Percentiles rank a stretch among this genome's conserved stretches.
phyloP scores from a whole-genome alignment of 306 rosid genomes.

The Acmispon strigosus region DNA sequence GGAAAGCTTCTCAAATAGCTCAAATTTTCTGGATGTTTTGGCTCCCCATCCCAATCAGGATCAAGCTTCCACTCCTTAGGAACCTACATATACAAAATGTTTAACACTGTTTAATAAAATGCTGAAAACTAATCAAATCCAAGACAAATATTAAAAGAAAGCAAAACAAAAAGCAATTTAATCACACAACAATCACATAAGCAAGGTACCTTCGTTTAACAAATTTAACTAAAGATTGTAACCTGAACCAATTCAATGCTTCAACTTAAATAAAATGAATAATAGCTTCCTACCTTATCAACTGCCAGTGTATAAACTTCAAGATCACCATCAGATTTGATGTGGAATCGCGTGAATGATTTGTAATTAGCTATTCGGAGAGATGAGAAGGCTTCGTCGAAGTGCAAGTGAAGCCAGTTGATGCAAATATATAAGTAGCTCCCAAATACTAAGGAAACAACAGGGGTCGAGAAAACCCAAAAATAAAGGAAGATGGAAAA shows the following conservation, averaged over 20 bases:
- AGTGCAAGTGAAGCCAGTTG: constrained; percentile 94
- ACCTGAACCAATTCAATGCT: not conserved
- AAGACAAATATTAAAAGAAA: not conserved
- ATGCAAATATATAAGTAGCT: constrained; percentile 90
- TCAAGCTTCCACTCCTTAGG: constrained; percentile 54
- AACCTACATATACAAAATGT: constrained; percentile 24
- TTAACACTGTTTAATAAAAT: not conserved
- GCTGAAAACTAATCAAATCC: not conserved
- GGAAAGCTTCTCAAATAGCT: constrained; percentile 40
- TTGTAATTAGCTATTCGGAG: constrained; percentile 92
- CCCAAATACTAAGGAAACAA: constrained; percentile 86
- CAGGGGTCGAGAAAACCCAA: constrained; percentile 96
- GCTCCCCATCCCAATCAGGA: constrained; percentile 40
- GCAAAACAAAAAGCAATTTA: not conserved
- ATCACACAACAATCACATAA: not conserved
- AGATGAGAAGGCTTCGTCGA: constrained; percentile 96
- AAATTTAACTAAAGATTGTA: not conserved
- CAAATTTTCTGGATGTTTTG: constrained; percentile 14
- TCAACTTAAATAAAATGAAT: not conserved
- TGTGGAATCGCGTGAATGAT: constrained; percentile 84
- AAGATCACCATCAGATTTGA: constrained; percentile 64
- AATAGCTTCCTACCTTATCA: constrained; percentile 59
- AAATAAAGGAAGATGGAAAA: constrained; percentile 89
- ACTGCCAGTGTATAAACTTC: constrained; percentile 94
- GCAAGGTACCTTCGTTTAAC: not conserved